Base-by-base conservation (phyloP, 2,329 filamentous ascomycete species). In the Trichoderma polysporum region DNA sequence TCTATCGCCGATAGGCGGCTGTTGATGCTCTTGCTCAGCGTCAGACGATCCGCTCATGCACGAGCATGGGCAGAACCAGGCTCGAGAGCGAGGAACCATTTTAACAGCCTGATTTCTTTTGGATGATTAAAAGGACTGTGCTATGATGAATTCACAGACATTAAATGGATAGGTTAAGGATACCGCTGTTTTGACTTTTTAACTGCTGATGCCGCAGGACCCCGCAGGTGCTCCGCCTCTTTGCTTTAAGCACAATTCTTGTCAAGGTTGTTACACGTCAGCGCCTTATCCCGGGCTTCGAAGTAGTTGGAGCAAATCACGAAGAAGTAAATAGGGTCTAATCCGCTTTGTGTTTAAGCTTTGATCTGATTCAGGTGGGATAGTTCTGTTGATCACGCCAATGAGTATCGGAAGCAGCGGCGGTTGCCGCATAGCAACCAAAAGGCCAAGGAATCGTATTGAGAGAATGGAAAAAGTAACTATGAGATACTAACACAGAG, bases 171-270 rank as follows among this genome's bases (percentile, higher is more conserved):
- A 17, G 27, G 25, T 25, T 8, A 4, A 17, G 35, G 39, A 29
- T 17, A 17, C 2, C 2, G 35, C 33, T 41, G 47, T 6, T 25
- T n/a, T 53, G n/a, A 12, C 25, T 35, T 25, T 61, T 27, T 39
- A 22, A 33, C 19, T 39, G 58, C 31, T 61, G 58, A 39, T 31
- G 39, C 58, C 39, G 45, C 58, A 47, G 27, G 29, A 45, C 60
- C 60, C 60, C 60, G 50, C 60, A 56, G 37, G 35, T 64, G 60
- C 60, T 56, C 60, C 60, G 60, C 60, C 60, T 56, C 35, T 17
- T 22, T 47, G 15, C 15, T 37, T 27, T 47, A n/a, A 10, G 53
- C 6, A 56, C 27, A 22, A 59, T 19, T 31, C 33, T 50, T 39
- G 17, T 39, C 15, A 5, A 19, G 10, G 9, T 15, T 9, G 45